A percentile compares a stretch with the other conserved stretches of the same genome.
Evolutionary conservation across 176 grass and related monocot genomes (phyloP).

Genomic region (Phyllostachys edulis): DNA sequence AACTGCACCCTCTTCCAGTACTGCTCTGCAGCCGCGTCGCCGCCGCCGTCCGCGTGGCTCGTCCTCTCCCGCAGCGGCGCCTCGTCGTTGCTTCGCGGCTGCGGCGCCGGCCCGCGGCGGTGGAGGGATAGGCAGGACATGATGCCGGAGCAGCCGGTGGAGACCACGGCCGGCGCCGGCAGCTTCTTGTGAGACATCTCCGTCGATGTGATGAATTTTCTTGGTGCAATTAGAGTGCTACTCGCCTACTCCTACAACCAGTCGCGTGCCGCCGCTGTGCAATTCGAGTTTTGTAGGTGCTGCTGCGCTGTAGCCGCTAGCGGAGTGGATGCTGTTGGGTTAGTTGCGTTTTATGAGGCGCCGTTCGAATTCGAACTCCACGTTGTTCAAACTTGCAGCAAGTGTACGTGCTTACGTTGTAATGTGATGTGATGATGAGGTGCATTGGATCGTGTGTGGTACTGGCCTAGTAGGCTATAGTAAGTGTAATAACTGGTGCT

Average conservation of each 20-base stretch:
- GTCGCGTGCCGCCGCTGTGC: no score
- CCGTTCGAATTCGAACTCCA: conserved; percentile 8
- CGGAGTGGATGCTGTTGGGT: conserved; percentile 18
- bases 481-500: neutral
- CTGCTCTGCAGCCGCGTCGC: neutral
- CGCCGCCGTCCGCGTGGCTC: neutral
- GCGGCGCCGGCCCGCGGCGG: neutral
- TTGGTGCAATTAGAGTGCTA: neutral
- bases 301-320: neutral
- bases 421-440: neutral
- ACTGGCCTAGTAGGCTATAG: neutral
- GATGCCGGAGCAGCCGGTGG: conserved; percentile 45
- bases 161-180: conserved; percentile 26
- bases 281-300: neutral
- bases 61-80: neutral
- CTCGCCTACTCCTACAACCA: neutral
- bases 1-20: conserved; percentile 34
- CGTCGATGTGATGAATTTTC: neutral
- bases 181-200: neutral
- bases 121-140: conserved; percentile 35
- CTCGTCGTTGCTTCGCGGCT: neutral
- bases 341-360: conserved; percentile 10
- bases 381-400: neutral
- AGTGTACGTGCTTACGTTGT: neutral
- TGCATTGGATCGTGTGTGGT: neutral